Conservation (phyloP, 768 basidiomycete genomes). For the Boletus sp. region DNA sequence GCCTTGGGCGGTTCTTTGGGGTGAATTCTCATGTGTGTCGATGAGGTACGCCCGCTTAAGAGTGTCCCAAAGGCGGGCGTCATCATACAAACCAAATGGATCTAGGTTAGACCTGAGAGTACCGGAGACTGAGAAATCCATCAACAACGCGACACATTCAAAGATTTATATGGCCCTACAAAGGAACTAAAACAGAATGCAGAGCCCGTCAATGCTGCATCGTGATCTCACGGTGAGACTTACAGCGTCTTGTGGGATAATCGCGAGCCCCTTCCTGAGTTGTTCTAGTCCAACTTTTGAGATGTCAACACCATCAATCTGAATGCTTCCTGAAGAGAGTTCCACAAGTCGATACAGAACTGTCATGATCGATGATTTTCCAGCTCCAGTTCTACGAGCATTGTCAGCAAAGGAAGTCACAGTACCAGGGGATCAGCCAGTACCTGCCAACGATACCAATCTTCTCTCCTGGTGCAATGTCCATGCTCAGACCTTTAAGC, state of each 20-base stretch:
- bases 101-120: conserved; percentile 86
- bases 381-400: conserved; percentile 66
- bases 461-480: conserved; percentile 75
- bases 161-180: conserved; percentile 26
- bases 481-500: conserved; percentile 76
- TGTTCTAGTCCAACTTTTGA: conserved; percentile 76
- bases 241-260: conserved; percentile 75
- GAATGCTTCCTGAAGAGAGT: conserved; percentile 66
- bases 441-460: conserved; percentile 83
- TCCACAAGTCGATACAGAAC: conserved; percentile 86
- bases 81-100: conserved; percentile 79
- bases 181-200: conserved; percentile 31
- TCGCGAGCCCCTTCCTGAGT: conserved; percentile 63
- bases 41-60: conserved; percentile 81
- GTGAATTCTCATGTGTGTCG: conserved; percentile 40
- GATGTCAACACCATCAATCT: conserved; percentile 81
- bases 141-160: conserved; percentile 12
- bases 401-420: not conserved
- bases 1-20: conserved; percentile 35
- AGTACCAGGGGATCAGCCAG: conserved; percentile 11
- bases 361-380: conserved; percentile 88
- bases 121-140: conserved; percentile 53
- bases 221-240: not conserved
- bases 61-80: conserved; percentile 83
- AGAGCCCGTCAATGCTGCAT: not conserved